Evolutionary conservation across 2,329 filamentous ascomycete species (phyloP), one percentile per base, ranked within the genome.

Genomic region (Sarocladium strictum): DNA sequence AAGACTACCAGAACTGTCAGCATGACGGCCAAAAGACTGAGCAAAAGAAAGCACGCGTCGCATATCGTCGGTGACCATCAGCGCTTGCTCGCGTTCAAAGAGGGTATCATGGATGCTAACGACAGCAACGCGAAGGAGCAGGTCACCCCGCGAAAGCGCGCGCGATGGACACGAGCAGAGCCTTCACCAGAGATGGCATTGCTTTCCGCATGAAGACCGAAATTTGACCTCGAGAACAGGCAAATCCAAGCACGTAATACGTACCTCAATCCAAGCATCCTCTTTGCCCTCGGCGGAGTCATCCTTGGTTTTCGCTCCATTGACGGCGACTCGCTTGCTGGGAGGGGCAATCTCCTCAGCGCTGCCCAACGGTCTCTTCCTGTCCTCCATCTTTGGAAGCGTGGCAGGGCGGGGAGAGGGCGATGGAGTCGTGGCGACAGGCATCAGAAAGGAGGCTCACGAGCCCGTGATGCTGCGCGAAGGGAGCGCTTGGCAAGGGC

Each of bases 311-410:
- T 80, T 81, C 65, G 74, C 78, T 59, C 91, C 91, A 78, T 96
- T 97, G 61, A 93, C 81, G 55, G 90, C 89, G 71, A 96, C 89
- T 73, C 91, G 87, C 80, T 97, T 99, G 67, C 85, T 88, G 21
- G 93, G 92, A 61, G 93, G 93, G 61, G 88, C 89, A 67, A 89
- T 78, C 63, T 97, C 90, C 71, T 94, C 89, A 66, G 83, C 77
- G 73, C 83, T 81, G 64, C 87, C 81, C 68, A 91, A 89, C 68
- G 91, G 88, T 83, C 94, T 86, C 83, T 99, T 99, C 83, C 94
- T 90, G 79, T 97, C 94, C 82, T 99, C 94, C 93, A 97, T 99
- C 83, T 94, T 96, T 78, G 85, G 79, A 76, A 89, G 80, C 81
- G 85, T 85, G 77, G 90, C 87, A 79, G 88, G 84, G 82, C 85